Evolutionary conservation across 2,329 filamentous ascomycete genomes (phyloP).

Genomic region (Colletotrichum cereale): DNA sequence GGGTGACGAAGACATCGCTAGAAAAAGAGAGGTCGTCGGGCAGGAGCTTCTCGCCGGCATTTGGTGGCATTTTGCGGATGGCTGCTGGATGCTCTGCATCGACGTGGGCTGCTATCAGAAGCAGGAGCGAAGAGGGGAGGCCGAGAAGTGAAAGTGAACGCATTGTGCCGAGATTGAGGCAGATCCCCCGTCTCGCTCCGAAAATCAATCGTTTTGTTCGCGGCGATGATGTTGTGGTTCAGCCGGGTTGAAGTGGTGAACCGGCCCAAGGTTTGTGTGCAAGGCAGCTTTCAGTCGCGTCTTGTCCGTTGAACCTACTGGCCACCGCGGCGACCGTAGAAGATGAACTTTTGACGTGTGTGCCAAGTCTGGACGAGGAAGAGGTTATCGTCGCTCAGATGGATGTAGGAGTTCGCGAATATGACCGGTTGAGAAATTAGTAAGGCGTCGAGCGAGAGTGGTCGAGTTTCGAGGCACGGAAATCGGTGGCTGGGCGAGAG

Average conservation of each 20-base stretch:
- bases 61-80: conserved; percentile 78
- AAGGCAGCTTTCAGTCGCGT: conserved; percentile 9
- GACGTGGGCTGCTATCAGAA: conserved; percentile 57
- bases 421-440: conserved; percentile 12
- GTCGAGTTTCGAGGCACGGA: conserved; percentile 25
- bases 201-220: neutral
- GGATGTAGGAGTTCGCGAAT: neutral
- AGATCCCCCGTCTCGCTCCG: neutral
- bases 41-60: conserved; percentile 81
- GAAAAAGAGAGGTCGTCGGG: conserved; percentile 72
- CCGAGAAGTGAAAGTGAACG: conserved; percentile 52
- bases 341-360: neutral
- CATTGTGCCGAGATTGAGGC: conserved; percentile 50
- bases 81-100: conserved; percentile 65
- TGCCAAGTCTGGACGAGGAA: neutral
- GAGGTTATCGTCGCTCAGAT: neutral
- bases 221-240: conserved; percentile 10
- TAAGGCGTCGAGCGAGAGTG: conserved; percentile 10
- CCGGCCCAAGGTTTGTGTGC: conserved; percentile 2
- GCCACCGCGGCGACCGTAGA: neutral
- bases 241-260: conserved; percentile 2
- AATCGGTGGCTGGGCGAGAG: conserved; percentile 38
- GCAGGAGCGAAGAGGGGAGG: conserved; percentile 59
- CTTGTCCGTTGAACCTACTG: conserved; percentile 2
- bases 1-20: conserved; percentile 36